These are phyloP conservation scores for Spergularia marina DNA, from an alignment of 148 eudicot species.

Conservation along the genomic window DNA sequence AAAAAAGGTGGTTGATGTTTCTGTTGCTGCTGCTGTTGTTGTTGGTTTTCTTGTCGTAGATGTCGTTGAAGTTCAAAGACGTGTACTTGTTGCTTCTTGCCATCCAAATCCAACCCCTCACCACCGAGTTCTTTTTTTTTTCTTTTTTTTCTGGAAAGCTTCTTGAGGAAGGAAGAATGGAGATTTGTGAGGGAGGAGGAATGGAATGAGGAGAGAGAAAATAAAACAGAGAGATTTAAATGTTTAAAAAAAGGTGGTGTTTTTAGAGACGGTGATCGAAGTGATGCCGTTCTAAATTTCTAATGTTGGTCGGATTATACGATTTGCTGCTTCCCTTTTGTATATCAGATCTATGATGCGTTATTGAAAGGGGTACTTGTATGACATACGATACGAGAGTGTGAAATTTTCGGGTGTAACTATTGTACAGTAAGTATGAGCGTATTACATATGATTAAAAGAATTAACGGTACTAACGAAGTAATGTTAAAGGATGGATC, in stretches of 20 bases:
- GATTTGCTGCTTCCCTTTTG: too few species aligned
- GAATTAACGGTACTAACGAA: too few species aligned
- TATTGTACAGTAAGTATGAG: too few species aligned
- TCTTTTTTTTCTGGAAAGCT: not conserved
- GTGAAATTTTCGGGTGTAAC: too few species aligned
- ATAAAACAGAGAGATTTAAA: not conserved
- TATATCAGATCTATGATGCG: too few species aligned
- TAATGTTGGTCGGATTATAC: not conserved
- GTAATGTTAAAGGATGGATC: too few species aligned
- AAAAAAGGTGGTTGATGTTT: not conserved
- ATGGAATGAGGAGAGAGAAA: not conserved
- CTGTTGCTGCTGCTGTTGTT: conserved; percentile 16
- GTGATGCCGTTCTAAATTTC: conserved; percentile 13
- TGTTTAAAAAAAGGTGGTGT: not conserved
- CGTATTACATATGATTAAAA: too few species aligned
- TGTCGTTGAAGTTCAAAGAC: conserved; percentile 72
- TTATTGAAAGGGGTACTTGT: too few species aligned
- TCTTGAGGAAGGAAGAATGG: not conserved
- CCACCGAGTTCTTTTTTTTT: not conserved
- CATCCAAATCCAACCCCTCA: conserved; percentile 44
- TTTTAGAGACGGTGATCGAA: conserved; percentile 8
- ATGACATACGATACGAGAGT: too few species aligned
- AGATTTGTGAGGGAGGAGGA: not conserved
- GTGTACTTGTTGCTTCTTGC: conserved; percentile 74
- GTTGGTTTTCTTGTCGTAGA: conserved; percentile 52